A percentile compares a stretch with the other conserved stretches of the same genome.
phyloP scores from a whole-genome alignment of 2,329 filamentous ascomycete species.

The Cryphonectria naterciae region DNA sequence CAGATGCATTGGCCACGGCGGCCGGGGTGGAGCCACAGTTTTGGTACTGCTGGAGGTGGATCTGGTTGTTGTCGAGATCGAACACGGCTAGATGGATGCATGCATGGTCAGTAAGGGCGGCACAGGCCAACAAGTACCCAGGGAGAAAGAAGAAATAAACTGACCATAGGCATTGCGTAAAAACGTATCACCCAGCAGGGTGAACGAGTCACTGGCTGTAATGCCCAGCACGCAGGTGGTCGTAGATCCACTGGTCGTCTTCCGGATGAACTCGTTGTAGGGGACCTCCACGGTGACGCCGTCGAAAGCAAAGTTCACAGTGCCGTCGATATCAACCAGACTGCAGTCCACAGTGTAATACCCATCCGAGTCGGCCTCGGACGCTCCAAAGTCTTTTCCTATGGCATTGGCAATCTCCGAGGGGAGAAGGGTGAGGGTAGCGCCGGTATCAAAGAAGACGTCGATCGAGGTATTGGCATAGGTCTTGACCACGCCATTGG shows the following conservation, averaged over 20 bases:
- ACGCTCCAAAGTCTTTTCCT: conserved; percentile 53
- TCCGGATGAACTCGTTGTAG: conserved; percentile 53
- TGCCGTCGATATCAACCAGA: conserved; percentile 45
- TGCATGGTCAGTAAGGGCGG: conserved; percentile 29
- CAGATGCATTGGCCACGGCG: conserved; percentile 40
- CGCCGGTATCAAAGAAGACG: conserved; percentile 73
- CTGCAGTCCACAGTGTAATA: conserved; percentile 54
- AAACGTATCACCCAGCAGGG: conserved; percentile 63
- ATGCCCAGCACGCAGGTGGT: conserved; percentile 55
- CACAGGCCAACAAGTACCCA: not conserved
- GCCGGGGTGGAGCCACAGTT: conserved; percentile 55
- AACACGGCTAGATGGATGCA: conserved; percentile 53
- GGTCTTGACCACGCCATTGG: conserved; percentile 39
- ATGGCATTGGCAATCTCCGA: conserved; percentile 55
- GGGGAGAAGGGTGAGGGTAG: conserved; percentile 70
- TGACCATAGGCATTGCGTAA: conserved; percentile 59
- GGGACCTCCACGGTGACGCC: conserved; percentile 54
- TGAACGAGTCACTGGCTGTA: conserved; percentile 50
- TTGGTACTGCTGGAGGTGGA: conserved; percentile 55
- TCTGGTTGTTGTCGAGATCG: conserved; percentile 52
- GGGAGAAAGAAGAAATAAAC: too few species aligned
- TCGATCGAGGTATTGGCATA: conserved; percentile 48
- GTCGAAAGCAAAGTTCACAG: conserved; percentile 54
- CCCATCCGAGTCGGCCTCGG: conserved; percentile 43
- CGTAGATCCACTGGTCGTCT: conserved; percentile 35